Percentiles rank a stretch among this genome's conserved stretches.
Conservation (phyloP, 805 yeast genomes). For the Starmerella gropengiesseri region DNA sequence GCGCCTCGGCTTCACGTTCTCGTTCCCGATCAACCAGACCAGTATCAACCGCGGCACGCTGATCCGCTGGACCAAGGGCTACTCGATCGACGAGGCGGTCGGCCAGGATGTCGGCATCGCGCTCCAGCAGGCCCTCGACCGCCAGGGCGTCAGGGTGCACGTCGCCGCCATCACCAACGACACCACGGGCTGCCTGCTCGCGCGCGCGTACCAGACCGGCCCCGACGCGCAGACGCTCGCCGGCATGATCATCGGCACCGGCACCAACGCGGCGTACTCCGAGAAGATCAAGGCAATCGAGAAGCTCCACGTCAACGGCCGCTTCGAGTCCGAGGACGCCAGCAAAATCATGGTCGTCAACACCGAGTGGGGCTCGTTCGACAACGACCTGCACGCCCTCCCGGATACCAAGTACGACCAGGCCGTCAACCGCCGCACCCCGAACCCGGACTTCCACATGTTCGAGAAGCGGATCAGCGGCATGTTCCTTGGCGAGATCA, state of each 20-base stretch:
- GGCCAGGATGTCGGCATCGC: constrained; percentile 70
- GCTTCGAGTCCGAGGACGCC: constrained; percentile 24
- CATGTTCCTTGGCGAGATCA: constrained; percentile 83
- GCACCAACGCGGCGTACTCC: constrained; percentile 91
- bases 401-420: constrained; percentile 74
- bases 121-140: constrained; percentile 60
- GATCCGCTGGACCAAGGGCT: constrained; percentile 95
- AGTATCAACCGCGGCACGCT: constrained; percentile 68
- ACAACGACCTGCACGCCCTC: constrained; percentile 61
- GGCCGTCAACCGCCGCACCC: constrained; percentile 56
- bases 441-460: constrained; percentile 79
- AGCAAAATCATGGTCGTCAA: constrained; percentile 63
- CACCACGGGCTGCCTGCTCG: constrained; percentile 85
- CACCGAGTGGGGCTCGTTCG: constrained; percentile 98
- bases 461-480: constrained; percentile 90
- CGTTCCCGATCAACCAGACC: constrained; percentile 84
- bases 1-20: constrained; percentile 85
- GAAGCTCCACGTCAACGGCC: constrained; percentile 43
- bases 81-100: constrained; percentile 72
- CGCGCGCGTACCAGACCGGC: constrained; percentile 71
- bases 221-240: constrained; percentile 62
- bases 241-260: constrained; percentile 94
- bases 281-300: constrained; percentile 65
- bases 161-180: constrained; percentile 90
- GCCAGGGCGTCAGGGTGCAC: constrained; percentile 41